These are phyloP conservation scores for Oryza longistaminata DNA, from an alignment of 176 grass and related monocot species.

Conservation along the genomic window DNA sequence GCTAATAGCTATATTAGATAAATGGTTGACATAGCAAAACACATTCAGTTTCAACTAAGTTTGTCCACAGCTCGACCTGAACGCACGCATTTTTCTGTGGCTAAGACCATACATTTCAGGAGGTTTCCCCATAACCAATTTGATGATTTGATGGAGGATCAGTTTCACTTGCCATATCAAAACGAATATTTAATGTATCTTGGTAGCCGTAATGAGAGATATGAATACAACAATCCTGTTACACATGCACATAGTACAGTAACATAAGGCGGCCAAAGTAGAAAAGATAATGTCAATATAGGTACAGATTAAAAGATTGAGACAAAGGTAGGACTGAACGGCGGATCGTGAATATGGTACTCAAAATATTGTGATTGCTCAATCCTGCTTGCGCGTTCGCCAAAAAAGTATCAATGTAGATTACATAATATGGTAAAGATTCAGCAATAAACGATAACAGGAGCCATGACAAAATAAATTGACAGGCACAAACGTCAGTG, in stretches of 20 bases:
- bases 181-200: slow-evolving; percentile 92
- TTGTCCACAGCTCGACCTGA: slow-evolving; percentile 61
- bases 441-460: background rate
- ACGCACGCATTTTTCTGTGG: slow-evolving; percentile 82
- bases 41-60: slow-evolving; percentile 26
- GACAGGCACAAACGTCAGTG: background rate
- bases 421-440: slow-evolving; percentile 18
- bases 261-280: slow-evolving; percentile 21
- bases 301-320: background rate
- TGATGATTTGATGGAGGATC: slow-evolving; percentile 47
- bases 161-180: slow-evolving; percentile 75
- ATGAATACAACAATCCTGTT: slow-evolving; percentile 87
- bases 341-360: slow-evolving; percentile 26
- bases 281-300: slow-evolving; percentile 15
- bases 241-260: slow-evolving; percentile 14
- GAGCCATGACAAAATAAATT: background rate
- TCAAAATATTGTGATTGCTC: no score
- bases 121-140: slow-evolving; percentile 75
- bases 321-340: background rate
- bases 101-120: slow-evolving; percentile 84
- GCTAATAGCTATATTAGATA: background rate
- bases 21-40: background rate
- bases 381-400: no score
- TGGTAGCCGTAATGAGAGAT: slow-evolving; percentile 96
- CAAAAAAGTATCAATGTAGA: no score